Percentiles rank a stretch among this genome's conserved stretches.
Conservation (phyloP, 805 yeast genomes). For the Starmerella potacharoeniae region DNA sequence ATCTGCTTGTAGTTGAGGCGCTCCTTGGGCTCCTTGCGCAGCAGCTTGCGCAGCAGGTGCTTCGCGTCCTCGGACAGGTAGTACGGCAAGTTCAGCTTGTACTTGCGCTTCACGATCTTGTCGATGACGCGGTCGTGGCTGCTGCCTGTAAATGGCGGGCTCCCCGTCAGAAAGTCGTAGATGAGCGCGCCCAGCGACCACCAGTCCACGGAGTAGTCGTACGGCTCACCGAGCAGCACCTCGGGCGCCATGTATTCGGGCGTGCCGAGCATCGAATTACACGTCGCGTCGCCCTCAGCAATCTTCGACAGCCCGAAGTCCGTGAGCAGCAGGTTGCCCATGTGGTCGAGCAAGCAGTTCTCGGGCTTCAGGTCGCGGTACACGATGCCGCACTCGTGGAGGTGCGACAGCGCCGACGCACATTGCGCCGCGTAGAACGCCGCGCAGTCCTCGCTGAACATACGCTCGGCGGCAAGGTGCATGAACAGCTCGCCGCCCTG, state of each 20-base stretch:
- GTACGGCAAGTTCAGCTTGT: constrained; percentile 47
- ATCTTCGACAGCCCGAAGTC: constrained; percentile 67
- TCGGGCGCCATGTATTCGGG: constrained; percentile 90
- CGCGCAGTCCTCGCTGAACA: constrained; percentile 50
- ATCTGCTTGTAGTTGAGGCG: constrained; percentile 51
- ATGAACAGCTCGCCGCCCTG: constrained; percentile 81
- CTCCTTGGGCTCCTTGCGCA: constrained; percentile 58
- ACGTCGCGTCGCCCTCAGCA: constrained; percentile 33
- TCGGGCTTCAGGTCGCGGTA: constrained; percentile 86
- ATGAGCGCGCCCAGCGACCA: constrained; percentile 82
- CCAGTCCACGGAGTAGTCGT: constrained; percentile 77
- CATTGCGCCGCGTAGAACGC: constrained; percentile 74
- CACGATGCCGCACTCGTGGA: constrained; percentile 70
- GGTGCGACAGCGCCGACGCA: constrained; percentile 61
- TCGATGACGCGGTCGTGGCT: constrained; percentile 65
- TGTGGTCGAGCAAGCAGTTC: constrained; percentile 62
- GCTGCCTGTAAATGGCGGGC: constrained; percentile 81
- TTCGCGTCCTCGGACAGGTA: constrained; percentile 71
- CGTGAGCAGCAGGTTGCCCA: constrained; percentile 73
- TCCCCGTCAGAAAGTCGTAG: constrained; percentile 70
- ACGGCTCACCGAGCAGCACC: constrained; percentile 62
- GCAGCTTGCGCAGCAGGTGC: constrained; percentile 52
- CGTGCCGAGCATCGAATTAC: constrained; percentile 58
- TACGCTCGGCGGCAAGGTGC: constrained; percentile 41
- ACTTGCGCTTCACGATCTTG: constrained; percentile 54